Evolutionary conservation across 2,329 filamentous ascomycete species (phyloP), one percentile per base, ranked within the genome.

Genomic region (Neocatenulostroma microsporum): DNA sequence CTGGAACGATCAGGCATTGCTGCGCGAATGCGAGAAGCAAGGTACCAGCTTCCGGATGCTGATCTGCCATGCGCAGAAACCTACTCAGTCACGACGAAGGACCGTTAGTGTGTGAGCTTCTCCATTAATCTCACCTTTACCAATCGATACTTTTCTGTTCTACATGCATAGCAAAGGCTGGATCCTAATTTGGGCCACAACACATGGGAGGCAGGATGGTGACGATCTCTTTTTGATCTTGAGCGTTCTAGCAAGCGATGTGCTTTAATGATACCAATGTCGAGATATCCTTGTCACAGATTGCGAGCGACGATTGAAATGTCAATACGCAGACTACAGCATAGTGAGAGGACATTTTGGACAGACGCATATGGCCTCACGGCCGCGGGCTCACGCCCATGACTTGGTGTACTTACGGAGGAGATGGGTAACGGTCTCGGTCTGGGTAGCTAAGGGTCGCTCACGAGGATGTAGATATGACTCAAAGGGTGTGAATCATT

Each of bases 11-110:
- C 75, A 72, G 37, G 72, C 72, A 8, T 64, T 96, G 19, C 67
- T 96, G 30, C 68, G 76, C 12, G 91, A 98, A 63, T 95, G 88
- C 54, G 84, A 93, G 62, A 80, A 82, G 58, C 80, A 83, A 57
- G 81, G 83, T 11, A 93, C 88, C 1, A 93, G 83, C 45, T 80
- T 96, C 60, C 87, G 89, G 60, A 71, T 96, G 51, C 78, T 93
- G 60, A 88, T 96, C 40, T 93, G 87, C 49, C 86, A 94, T 57
- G 88, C 87, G 12, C 82, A 89, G 54, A 85, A 89, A 42, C 87
- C 87, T 5, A 54, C 60, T 13, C 61, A 67, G 36, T 58, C 62
- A 10, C 58, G 63, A 13, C 50, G 69, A 41, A 56, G 69, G 25
- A 71, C 69, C 4, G 66, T 69, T 35, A 70, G 66, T 45, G 66